Conservation (phyloP, 1,284 basidiomycete genomes). For the Leccinum idahoense region DNA sequence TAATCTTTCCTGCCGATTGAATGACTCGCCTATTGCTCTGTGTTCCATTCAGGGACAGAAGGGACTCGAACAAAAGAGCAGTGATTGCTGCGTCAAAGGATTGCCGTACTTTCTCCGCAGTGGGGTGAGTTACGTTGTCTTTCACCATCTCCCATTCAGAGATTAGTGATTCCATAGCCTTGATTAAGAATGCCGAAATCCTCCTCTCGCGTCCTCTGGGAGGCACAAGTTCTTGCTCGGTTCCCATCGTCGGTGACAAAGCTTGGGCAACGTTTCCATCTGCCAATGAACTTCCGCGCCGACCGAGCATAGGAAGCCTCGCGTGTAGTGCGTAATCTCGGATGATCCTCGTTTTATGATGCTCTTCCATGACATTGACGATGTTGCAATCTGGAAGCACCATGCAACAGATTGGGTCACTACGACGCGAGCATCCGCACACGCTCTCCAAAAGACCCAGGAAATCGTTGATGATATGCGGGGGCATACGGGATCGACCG, state of each 20-base stretch:
- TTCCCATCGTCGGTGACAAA: slow-evolving; percentile 4
- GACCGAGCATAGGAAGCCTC: slow-evolving; percentile 44
- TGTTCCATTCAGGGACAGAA: slow-evolving; percentile 60
- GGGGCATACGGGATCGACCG: slow-evolving; percentile 40
- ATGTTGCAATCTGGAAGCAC: slow-evolving; percentile 64
- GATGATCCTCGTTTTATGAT: slow-evolving; percentile 53
- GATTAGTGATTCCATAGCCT: slow-evolving; percentile 48
- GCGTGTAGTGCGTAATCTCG: slow-evolving; percentile 68
- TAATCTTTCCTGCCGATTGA: slow-evolving; percentile 55
- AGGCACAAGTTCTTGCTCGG: slow-evolving; percentile 33
- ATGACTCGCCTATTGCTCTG: slow-evolving; percentile 54
- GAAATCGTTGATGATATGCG: slow-evolving; percentile 56
- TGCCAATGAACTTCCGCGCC: slow-evolving; percentile 1
- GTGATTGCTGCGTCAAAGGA: slow-evolving; percentile 65
- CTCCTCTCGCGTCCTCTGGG: slow-evolving; percentile 57
- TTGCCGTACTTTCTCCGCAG: slow-evolving; percentile 59
- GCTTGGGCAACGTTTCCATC: slow-evolving; percentile 3
- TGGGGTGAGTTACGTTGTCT: slow-evolving; percentile 35
- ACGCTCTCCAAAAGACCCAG: slow-evolving; percentile 60
- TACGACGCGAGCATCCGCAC: slow-evolving; percentile 48
- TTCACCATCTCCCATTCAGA: slow-evolving; percentile 44
- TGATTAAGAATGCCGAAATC: slow-evolving; percentile 60
- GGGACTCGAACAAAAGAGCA: slow-evolving; percentile 64
- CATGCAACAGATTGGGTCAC: slow-evolving; percentile 41
- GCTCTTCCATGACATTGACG: slow-evolving; percentile 54